Evolutionary conservation across 305 asterid species (phyloP).

Genomic region (Ajuga reptans): DNA sequence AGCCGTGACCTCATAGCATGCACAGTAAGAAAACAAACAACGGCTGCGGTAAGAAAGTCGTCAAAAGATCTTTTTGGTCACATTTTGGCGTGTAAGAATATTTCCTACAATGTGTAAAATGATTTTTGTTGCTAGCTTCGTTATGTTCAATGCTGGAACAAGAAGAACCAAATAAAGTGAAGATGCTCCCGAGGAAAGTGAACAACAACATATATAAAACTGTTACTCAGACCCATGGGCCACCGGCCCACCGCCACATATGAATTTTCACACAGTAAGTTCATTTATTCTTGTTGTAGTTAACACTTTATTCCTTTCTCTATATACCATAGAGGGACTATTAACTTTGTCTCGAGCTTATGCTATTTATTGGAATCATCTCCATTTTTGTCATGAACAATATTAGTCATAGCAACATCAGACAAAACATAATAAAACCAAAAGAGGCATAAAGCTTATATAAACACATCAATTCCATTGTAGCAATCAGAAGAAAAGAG

Average conservation of each 20-base stretch:
- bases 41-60: background rate
- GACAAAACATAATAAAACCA: slow-evolving; percentile 29
- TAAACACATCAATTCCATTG: slow-evolving; percentile 22
- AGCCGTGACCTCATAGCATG: background rate
- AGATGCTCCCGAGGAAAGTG: slow-evolving; percentile 22
- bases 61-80: background rate
- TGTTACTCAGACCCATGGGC: background rate
- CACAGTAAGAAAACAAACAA: background rate
- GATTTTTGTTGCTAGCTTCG: slow-evolving; percentile 22
- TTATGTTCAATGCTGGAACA: slow-evolving; percentile 17
- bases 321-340: slow-evolving; percentile 18
- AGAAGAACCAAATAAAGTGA: slow-evolving; percentile 14
- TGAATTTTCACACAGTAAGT: background rate
- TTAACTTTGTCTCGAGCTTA: slow-evolving; percentile 18
- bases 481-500: slow-evolving; percentile 8
- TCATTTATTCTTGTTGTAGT: background rate
- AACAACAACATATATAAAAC: too few relatives aligned
- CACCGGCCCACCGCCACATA: background rate
- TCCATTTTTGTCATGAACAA: slow-evolving; percentile 21
- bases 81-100: slow-evolving; percentile 1
- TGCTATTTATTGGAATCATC: slow-evolving; percentile 25
- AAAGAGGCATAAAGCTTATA: slow-evolving; percentile 27
- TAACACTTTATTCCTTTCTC: background rate
- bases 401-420: slow-evolving; percentile 20
- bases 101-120: slow-evolving; percentile 1